phyloP scores from a whole-genome alignment of 2,329 filamentous ascomycete genomes.

The Pseudopithomyces chartarum region DNA sequence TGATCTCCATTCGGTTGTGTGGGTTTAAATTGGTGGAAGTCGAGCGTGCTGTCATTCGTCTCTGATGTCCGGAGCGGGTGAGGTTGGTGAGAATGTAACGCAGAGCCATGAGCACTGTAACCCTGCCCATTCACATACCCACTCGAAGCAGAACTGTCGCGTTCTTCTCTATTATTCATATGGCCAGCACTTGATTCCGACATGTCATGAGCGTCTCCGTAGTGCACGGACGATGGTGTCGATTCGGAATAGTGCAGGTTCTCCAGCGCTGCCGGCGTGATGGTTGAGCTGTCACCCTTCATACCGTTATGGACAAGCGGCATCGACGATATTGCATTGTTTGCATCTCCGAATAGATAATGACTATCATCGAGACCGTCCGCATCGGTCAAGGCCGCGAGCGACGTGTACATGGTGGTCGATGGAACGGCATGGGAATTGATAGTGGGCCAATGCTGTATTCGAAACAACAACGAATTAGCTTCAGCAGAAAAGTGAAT shows the following conservation, averaged over 20 bases:
- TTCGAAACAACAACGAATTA: constrained; percentile 28
- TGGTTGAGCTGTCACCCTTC: constrained; percentile 33
- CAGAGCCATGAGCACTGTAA: constrained; percentile 33
- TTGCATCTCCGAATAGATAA: constrained; percentile 40
- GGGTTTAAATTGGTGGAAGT: constrained; percentile 10
- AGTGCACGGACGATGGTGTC: constrained; percentile 46
- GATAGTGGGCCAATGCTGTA: constrained; percentile 26
- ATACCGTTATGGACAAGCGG: constrained; percentile 40
- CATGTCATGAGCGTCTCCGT: constrained; percentile 42
- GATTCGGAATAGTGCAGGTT: constrained; percentile 47
- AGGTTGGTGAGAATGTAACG: constrained; percentile 32
- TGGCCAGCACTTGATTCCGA: constrained; percentile 42
- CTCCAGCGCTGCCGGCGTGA: constrained; percentile 40
- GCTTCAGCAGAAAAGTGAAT: constrained; percentile 20
- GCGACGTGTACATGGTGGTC: constrained; percentile 42
- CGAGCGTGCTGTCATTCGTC: constrained; percentile 18
- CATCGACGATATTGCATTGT: constrained; percentile 38
- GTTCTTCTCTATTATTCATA: constrained; percentile 37
- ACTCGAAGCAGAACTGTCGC: constrained; percentile 36
- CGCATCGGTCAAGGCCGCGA: constrained; percentile 38
- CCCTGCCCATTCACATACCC: constrained; percentile 34
- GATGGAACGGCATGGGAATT: constrained; percentile 32
- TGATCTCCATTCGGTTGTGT: constrained; percentile 17
- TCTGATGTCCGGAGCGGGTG: constrained; percentile 27
- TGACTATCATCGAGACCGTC: constrained; percentile 40